Percentiles rank a stretch among this genome's conserved stretches.
These are phyloP conservation scores for Leersia perrieri DNA, from an alignment of 176 grass and related monocot genomes.

Conservation along the genomic window DNA sequence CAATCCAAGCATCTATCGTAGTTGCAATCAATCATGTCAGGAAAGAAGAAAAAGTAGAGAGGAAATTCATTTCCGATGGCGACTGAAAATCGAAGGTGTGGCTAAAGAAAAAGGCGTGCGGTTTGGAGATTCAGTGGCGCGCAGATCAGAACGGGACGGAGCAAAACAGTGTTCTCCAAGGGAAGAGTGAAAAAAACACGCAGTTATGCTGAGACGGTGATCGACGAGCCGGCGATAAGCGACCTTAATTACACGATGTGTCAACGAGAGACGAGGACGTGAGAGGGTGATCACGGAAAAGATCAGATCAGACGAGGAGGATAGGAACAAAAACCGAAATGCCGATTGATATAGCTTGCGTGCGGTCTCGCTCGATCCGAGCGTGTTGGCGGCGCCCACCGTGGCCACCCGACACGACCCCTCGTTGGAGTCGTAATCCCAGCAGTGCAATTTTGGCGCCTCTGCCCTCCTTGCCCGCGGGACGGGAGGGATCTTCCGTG, in stretches of 20 bases:
- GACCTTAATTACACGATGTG: conserved; percentile 1
- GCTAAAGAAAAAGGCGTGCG: not conserved
- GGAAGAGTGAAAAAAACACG: not conserved
- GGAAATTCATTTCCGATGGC: not conserved
- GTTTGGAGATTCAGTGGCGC: not conserved
- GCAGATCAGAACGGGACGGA: not conserved
- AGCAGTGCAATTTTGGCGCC: not conserved
- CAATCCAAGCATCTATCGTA: conserved; percentile 33
- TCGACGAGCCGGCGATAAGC: not conserved
- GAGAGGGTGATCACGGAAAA: too few relatives aligned
- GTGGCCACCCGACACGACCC: not conserved
- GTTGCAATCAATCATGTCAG: conserved; percentile 28
- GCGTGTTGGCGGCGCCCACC: not conserved
- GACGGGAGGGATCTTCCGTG: not conserved
- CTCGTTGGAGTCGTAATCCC: not conserved
- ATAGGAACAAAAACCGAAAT: not conserved
- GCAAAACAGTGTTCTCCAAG: not conserved
- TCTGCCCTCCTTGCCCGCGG: not conserved
- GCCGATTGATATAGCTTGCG: not conserved
- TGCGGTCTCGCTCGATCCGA: not conserved
- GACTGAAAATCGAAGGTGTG: not conserved
- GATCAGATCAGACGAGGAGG: too few relatives aligned
- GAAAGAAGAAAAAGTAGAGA: not conserved
- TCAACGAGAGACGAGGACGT: not conserved
- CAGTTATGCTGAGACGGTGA: not conserved